Conservation (phyloP, 768 basidiomycete genomes). For the Leccinellum rugosiceps region DNA sequence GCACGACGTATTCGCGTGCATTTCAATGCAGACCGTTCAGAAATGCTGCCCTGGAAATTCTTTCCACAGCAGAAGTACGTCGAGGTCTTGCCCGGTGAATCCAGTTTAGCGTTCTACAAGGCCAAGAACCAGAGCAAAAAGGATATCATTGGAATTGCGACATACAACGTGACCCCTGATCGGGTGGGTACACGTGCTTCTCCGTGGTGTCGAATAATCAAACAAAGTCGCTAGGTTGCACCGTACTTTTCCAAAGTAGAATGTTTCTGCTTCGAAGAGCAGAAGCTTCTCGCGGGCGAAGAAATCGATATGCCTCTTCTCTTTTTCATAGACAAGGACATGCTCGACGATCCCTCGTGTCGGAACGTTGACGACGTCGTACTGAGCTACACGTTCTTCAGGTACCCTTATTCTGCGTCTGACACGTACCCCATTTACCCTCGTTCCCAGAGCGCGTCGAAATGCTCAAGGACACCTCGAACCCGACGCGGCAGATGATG, state of each 20-base stretch:
- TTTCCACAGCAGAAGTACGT: slow-evolving; percentile 88
- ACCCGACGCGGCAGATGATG: slow-evolving; percentile 82
- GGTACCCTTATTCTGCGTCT: slow-evolving; percentile 40
- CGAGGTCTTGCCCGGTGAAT: slow-evolving; percentile 91
- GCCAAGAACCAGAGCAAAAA: slow-evolving; percentile 81
- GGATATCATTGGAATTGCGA: slow-evolving; percentile 97
- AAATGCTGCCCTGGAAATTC: slow-evolving; percentile 91
- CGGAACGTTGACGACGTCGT: slow-evolving; percentile 88
- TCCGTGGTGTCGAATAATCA: not conserved
- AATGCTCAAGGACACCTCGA: slow-evolving; percentile 84
- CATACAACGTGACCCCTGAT: slow-evolving; percentile 98
- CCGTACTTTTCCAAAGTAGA: slow-evolving; percentile 99
- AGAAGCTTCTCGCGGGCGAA: slow-evolving; percentile 89
- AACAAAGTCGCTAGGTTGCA: slow-evolving; percentile 62
- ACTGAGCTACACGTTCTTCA: slow-evolving; percentile 96
- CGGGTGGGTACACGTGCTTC: slow-evolving; percentile 52
- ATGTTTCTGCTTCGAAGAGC: slow-evolving; percentile 99
- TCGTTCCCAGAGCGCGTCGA: slow-evolving; percentile 65
- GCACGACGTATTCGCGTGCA: slow-evolving; percentile 84
- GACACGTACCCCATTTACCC: not conserved
- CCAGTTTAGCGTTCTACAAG: slow-evolving; percentile 92
- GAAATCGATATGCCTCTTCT: slow-evolving; percentile 98
- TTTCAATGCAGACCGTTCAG: slow-evolving; percentile 91
- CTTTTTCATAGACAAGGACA: slow-evolving; percentile 98
- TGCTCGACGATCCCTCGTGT: slow-evolving; percentile 89